Base-by-base conservation (phyloP, 306 rosid species). In the Vicia faba region DNA sequence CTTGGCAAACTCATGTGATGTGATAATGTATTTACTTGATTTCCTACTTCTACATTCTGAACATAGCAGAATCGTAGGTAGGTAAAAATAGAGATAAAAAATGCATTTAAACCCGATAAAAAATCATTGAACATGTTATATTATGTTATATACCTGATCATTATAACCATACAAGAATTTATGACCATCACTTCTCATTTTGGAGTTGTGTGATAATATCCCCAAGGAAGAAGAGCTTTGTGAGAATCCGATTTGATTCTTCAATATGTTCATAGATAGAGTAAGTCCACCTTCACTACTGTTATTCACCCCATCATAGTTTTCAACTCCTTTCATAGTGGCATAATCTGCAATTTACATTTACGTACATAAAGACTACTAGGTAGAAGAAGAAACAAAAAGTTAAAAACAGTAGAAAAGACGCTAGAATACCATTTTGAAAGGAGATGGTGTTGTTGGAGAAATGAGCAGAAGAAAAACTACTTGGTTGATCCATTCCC, bases 1-100 rank as follows among this genome's bases (percentile, higher is more conserved):
- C 84, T 87, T 33, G 96, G 96, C 77, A 89, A 83, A 76, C 91
- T 87, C 84, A 86, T 70, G 74, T 87, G 93, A 75, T 86, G 96
- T 4, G 96, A 75, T 35, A 87, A 69, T 16, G 73, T 15, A 20
- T 78, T 87, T 74, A 79, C 78, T 64, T 78, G 89, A 69, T 84
- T 87, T 69, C 84, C 86, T 3, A 77, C 25, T 72, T 84, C 89
- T 50, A 77, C 91, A 26, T 72, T 80, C 96, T 89, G 76, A 67
- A 68, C 14, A 74, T 33, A 61, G 39, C 46, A 49, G 18, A 49
- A 49, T 49, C 5, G 13, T 0, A 1, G 18, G 11, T 18, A 6
- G 1, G 2, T 5, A 49, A 49, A 49, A 49, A 3, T 49, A 49
- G 55, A 49, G 26, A 18, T 11, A 4, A 8, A 49, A 49, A 16